These are phyloP conservation scores for Phytophthora uliginosa DNA, from an alignment of 352 stramenopile genomes.

Conservation along the genomic window DNA sequence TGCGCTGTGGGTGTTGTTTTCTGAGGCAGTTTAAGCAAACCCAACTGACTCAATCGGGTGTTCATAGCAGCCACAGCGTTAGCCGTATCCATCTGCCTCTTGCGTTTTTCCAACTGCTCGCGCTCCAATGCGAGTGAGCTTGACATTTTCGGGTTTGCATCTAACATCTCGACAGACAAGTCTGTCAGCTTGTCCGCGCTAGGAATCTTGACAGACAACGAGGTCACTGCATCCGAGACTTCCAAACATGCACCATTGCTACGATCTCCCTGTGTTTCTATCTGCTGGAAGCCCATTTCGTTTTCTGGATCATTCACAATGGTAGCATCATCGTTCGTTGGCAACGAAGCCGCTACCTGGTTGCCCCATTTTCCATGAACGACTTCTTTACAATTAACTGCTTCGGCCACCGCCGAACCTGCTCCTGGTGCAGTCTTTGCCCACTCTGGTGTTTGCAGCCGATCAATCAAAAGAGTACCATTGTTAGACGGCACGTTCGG, in stretches of 20 bases:
- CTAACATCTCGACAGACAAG: conserved; percentile 42
- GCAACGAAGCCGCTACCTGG: conserved; percentile 8
- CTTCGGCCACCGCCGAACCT: background rate
- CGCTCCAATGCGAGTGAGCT: conserved; percentile 71
- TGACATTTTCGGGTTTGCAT: conserved; percentile 18
- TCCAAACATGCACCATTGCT: background rate
- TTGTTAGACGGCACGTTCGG: background rate
- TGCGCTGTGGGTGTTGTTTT: conserved; percentile 11
- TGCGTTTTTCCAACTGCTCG: conserved; percentile 75
- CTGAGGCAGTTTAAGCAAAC: conserved; percentile 43
- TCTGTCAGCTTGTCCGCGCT: conserved; percentile 40
- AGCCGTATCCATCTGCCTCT: conserved; percentile 78
- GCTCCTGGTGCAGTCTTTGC: conserved; percentile 42
- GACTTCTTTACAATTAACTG: background rate
- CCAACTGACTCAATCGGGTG: conserved; percentile 66
- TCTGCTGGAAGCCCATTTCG: background rate
- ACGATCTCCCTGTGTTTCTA: background rate
- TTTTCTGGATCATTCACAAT: background rate
- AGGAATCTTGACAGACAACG: background rate
- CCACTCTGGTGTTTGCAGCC: conserved; percentile 73
- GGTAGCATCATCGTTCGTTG: background rate
- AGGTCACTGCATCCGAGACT: background rate
- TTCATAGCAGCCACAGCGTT: conserved; percentile 86
- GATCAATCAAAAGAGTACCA: conserved; percentile 48
- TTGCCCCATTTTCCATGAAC: conserved; percentile 32